phyloP scores from a whole-genome alignment of 1,284 basidiomycete genomes.

The Cronartium quercuum region DNA sequence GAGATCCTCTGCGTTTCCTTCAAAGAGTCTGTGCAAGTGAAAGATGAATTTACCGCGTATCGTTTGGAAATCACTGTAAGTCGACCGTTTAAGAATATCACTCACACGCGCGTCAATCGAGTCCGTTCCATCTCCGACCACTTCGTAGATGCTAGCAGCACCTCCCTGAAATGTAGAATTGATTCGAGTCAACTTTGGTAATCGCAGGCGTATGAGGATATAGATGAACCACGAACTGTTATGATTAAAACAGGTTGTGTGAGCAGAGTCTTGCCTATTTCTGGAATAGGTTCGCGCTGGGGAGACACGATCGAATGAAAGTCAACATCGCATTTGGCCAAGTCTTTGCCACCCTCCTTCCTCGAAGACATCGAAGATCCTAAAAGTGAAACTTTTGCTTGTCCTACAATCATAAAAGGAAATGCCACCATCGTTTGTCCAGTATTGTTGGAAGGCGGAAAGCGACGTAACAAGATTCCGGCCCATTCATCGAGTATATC shows the following conservation, averaged over 20 bases:
- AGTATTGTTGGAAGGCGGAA: background rate
- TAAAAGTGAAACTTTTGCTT: background rate
- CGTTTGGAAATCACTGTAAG: background rate
- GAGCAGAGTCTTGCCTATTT: background rate
- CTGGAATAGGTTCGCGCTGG: background rate
- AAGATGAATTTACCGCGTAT: too few species aligned
- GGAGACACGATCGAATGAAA: too few species aligned
- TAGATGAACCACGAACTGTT: background rate
- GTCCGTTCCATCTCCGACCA: background rate
- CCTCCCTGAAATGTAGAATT: too few species aligned
- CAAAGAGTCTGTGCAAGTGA: too few species aligned
- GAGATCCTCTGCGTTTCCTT: background rate
- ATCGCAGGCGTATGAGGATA: too few species aligned
- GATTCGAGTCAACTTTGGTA: too few species aligned
- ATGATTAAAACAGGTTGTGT: background rate
- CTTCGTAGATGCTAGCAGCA: background rate
- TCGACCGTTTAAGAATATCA: background rate
- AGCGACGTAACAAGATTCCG: slow-evolving; percentile 6
- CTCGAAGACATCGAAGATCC: background rate
- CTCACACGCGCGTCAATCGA: background rate
- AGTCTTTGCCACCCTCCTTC: too few species aligned
- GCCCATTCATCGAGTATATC: slow-evolving; percentile 30
- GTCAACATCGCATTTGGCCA: too few species aligned
- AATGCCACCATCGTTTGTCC: background rate
- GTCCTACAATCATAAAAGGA: slow-evolving; percentile 8